Evolutionary conservation across 306 rosid species (phyloP).

Genomic region (cucumber (Cucumis sativus)): Cucumber_9930_V3 NC_026659.2:1175501-1176000

Average conservation of each 20-base stretch:
- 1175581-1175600: not conserved
- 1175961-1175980: not conserved
- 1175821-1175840: slow-evolving; percentile 48
- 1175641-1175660: slow-evolving; percentile 77
- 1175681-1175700: slow-evolving; percentile 95
- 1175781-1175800: slow-evolving; percentile 99
- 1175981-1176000: not conserved
- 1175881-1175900: not conserved
- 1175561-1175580: not conserved
- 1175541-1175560: not conserved
- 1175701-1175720: slow-evolving; percentile 75
- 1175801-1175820: slow-evolving; percentile 86
- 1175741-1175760: slow-evolving; percentile 63
- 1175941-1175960: not conserved
- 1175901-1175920: not conserved
- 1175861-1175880: not conserved
- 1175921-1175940: not conserved
- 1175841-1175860: not conserved
- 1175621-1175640: slow-evolving; percentile 42
- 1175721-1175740: slow-evolving; percentile 57
- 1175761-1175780: slow-evolving; percentile 55
- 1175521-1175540: not conserved
- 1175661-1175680: slow-evolving; percentile 94
- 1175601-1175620: not conserved
- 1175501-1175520: not conserved